Conservation (phyloP, 371 early-diverging fungal species). For the Mortierella sp. region DNA sequence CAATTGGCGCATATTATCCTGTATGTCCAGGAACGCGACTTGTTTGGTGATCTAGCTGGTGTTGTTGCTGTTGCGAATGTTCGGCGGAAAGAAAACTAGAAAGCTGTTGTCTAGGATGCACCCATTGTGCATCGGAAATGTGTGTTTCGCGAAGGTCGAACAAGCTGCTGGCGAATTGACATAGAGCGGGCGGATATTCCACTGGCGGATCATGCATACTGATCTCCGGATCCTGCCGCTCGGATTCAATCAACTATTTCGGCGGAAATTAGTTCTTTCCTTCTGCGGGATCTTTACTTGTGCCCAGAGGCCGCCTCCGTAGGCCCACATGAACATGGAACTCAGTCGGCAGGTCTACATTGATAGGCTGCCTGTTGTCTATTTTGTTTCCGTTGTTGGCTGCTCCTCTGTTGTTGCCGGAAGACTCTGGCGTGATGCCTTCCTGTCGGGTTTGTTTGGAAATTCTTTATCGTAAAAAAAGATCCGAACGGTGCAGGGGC, state of each 20-base stretch:
- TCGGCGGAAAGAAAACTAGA: too few relatives aligned
- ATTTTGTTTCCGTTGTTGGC: background rate
- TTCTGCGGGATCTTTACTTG: background rate
- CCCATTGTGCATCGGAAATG: conserved; percentile 3
- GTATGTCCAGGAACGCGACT: background rate
- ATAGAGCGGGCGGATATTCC: background rate
- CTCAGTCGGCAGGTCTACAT: background rate
- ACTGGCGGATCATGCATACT: conserved; percentile 5
- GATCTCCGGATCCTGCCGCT: conserved; percentile 17
- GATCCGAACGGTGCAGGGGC: background rate
- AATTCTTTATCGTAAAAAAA: conserved; percentile 4
- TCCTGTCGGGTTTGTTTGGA: conserved; percentile 9
- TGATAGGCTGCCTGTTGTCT: background rate
- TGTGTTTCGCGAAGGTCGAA: background rate
- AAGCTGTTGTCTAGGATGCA: background rate
- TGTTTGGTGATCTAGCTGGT: background rate
- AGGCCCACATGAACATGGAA: background rate
- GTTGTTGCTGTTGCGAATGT: background rate
- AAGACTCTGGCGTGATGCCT: background rate
- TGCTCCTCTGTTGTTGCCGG: background rate
- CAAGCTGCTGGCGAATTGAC: background rate
- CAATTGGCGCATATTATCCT: conserved; percentile 1
- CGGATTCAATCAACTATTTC: background rate
- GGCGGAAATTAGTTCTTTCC: background rate
- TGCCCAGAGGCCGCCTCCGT: background rate